Base-by-base conservation (phyloP, 768 basidiomycete species). In the Xerocomellus dryophilus region DNA sequence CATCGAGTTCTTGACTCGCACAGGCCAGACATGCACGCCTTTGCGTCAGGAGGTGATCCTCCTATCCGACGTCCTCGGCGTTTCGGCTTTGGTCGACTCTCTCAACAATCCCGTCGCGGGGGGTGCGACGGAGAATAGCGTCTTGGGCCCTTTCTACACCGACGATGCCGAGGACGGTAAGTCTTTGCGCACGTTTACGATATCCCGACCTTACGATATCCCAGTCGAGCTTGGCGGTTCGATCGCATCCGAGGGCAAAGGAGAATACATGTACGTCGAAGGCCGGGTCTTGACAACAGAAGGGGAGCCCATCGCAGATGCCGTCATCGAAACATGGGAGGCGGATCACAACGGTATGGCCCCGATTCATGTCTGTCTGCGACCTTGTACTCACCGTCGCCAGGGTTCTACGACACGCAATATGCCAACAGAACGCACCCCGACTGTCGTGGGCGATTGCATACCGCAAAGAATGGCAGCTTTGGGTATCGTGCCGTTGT, bases 241-340 rank as follows among this genome's bases (percentile, higher is more conserved):
- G 10, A 94, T 93, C 47, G 90, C 92, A 7, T 90, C 90, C 0
- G 90, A 93, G 68, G 91, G 87, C 52, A 92, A 90, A 69, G 92
- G 91, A 20, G 81, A 90, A 10, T 88, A 91, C 66, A 74, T 94
- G 80, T 91, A 79, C 59, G 86, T 93, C 47, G 80, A 90, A 64
- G 91, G 92, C 1, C 78, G 77, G 4, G 78, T 93, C 2, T 62
- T 82, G 29, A 67, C 66, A 15, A 84, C 81, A 1, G 71, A 79
- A 32, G 89, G 90, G 20, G 72, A 76, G n/a, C 84, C 85, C 3
- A 78, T 93, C 48, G 67, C 83, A 6, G 74, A 74, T 47, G 88
- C 87, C 0, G 61, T 78, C 42, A 87, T 92, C 54, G 87, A 91
- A 48, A 91, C 88, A n/a, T 91, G 88, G 88, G 88, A 90, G 68